A percentile compares a stretch with the other conserved stretches of the same genome.
These are phyloP conservation scores for Lagerstroemia speciosa DNA, from an alignment of 345 rosid genomes.

Conservation along the genomic window DNA sequence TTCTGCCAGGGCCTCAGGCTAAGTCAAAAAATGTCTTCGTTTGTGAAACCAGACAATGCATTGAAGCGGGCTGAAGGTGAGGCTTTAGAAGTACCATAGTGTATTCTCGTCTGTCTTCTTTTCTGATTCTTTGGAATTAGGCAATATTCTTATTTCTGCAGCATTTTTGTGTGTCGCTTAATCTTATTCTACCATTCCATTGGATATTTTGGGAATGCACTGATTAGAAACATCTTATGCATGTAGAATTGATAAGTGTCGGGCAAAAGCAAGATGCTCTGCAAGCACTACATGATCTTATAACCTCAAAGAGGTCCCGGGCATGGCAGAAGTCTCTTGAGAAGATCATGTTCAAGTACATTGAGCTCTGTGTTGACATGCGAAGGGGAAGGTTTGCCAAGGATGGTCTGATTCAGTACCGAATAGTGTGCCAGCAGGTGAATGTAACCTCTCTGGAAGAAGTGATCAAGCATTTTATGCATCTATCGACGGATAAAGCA, in stretches of 20 bases:
- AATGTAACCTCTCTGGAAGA: constrained; percentile 94
- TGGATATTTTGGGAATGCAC: background rate
- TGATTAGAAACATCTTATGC: constrained; percentile 2
- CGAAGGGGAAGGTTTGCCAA: constrained; percentile 86
- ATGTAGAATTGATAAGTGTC: constrained; percentile 82
- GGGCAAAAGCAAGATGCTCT: constrained; percentile 98
- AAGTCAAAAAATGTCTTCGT: constrained; percentile 43
- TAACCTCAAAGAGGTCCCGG: constrained; percentile 83
- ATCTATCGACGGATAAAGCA: constrained; percentile 90
- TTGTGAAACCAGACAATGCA: constrained; percentile 84
- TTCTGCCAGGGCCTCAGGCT: background rate
- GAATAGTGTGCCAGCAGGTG: constrained; percentile 93
- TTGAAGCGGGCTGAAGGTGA: constrained; percentile 91
- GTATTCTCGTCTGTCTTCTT: too few species aligned
- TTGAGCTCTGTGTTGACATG: constrained; percentile 95
- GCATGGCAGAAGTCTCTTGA: constrained; percentile 96
- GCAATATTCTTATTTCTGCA: too few species aligned
- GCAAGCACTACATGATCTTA: constrained; percentile 82
- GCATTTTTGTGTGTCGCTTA: background rate
- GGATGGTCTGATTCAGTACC: constrained; percentile 93
- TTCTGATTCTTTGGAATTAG: too few species aligned
- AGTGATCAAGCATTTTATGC: constrained; percentile 94
- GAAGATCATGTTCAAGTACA: constrained; percentile 87
- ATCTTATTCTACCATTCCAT: background rate
- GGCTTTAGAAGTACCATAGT: background rate